Base-by-base conservation (phyloP, 2,329 filamentous ascomycete genomes). In the Beauveria caledonica region DNA sequence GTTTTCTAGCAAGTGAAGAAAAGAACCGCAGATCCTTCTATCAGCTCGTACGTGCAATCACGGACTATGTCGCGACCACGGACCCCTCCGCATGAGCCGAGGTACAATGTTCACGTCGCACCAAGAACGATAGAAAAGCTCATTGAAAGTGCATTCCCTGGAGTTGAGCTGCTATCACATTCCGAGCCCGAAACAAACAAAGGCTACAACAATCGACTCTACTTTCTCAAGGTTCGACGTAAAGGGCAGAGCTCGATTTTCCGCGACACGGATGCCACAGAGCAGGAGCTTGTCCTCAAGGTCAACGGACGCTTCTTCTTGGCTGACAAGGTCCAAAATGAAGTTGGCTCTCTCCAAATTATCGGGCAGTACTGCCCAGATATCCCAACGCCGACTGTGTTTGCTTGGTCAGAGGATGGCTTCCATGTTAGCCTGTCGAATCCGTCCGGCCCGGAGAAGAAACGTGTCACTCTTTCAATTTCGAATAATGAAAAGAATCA, bases 171-270 rank as follows among this genome's bases (percentile, higher is more conserved):
- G 1, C 5, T 60, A 7, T 63, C 62, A 0, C 48, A 62, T 11
- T 40, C 15, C 1, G 63, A 62, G 11, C 62, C 66, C n/a, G 42
- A 56, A 2, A 56, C 50, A 2, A 63, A 63, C 5, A 57, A 61
- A 13, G 66, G 65, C 2, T 68, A 64, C 60, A 68, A 67, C 62
- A 68, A 66, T 33, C 63, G 64, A 27, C 58, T 68, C 27, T 68
- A 67, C 49, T 63, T 66, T 53, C 33, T 68, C 19, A 59, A 46
- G 11, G 48, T 65, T 9, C 39, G 39, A 21, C 62, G 60, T 5
- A 9, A 21, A 2, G 50, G 23, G 11, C 49, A 33, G 11, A 39
- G 60, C 51, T 62, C 56, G 13, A 17, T 62, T 2, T 62, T 62
- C 39, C 39, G 13, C 23, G 15, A 19, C n/a, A 52, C 29, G 15